Percentiles rank a stretch among this genome's conserved stretches.
phyloP scores from a whole-genome alignment of 192 early-diverging fungal species.

The Kappamyces sp. region DNA sequence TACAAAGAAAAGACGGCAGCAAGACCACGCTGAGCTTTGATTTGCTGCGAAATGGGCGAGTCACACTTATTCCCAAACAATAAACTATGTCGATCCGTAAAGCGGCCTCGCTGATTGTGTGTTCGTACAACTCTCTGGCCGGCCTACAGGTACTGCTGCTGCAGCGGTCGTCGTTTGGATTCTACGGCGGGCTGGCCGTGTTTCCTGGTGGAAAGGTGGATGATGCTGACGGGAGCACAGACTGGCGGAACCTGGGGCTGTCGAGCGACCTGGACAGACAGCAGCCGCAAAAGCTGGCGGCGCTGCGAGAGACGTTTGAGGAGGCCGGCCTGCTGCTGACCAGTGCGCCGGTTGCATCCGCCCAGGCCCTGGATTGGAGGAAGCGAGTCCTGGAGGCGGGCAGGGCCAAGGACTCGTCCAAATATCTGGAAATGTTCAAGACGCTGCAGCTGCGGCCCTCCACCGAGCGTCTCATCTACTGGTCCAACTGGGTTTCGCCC shows the following conservation, averaged over 20 bases:
- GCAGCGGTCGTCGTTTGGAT: slow-evolving; percentile 30
- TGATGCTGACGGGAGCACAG: slow-evolving; percentile 13
- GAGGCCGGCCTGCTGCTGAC: slow-evolving; percentile 66
- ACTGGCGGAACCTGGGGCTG: background rate
- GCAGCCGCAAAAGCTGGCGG: slow-evolving; percentile 11
- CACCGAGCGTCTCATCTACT: slow-evolving; percentile 44
- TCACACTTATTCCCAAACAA: slow-evolving; percentile 2
- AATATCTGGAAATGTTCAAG: slow-evolving; percentile 47
- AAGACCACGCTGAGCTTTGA: slow-evolving; percentile 24
- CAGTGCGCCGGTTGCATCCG: slow-evolving; percentile 22
- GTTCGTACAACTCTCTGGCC: background rate
- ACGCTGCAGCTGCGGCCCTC: slow-evolving; percentile 37
- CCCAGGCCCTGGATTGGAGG: slow-evolving; percentile 17
- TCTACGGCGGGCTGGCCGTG: slow-evolving; percentile 30
- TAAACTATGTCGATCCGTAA: background rate
- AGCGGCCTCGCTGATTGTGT: slow-evolving; percentile 4
- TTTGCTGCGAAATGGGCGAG: slow-evolving; percentile 23
- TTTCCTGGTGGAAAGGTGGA: slow-evolving; percentile 38
- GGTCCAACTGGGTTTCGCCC: slow-evolving; percentile 66
- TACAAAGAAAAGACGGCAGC: slow-evolving; percentile 29
- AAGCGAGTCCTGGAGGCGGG: background rate
- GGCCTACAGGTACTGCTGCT: slow-evolving; percentile 22
- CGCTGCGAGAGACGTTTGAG: slow-evolving; percentile 65
- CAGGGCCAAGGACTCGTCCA: slow-evolving; percentile 39
- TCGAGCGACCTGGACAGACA: background rate